Conservation (phyloP, 75 land plant genomes). For the Larix kaempferi region DNA sequence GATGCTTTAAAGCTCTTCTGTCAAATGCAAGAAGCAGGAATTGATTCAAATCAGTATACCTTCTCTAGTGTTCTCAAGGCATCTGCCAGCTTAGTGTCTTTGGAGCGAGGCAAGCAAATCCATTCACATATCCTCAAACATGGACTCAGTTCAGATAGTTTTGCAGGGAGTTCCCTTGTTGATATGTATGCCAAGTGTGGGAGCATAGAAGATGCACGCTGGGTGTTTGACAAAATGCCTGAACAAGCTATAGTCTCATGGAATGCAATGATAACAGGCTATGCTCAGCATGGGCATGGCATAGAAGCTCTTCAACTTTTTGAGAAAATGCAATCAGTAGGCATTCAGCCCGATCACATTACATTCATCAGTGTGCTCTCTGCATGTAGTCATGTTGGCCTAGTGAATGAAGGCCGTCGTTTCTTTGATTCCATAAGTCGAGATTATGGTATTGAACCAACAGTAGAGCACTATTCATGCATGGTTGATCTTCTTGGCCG, state of each 20-base stretch:
- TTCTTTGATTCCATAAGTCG: not conserved
- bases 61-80: not conserved
- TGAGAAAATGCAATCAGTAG: slow-evolving; percentile 14
- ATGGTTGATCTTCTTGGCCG: slow-evolving; percentile 4
- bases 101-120: slow-evolving; percentile 10
- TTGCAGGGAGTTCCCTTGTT: slow-evolving; percentile 47
- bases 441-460: not conserved
- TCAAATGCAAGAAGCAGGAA: slow-evolving; percentile 1
- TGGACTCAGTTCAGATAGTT: slow-evolving; percentile 17
- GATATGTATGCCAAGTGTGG: slow-evolving; percentile 53
- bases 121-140: slow-evolving; percentile 29
- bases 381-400: not conserved
- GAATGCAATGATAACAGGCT: slow-evolving; percentile 60
- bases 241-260: slow-evolving; percentile 41
- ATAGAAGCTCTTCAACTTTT: slow-evolving; percentile 27
- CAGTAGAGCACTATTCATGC: not conserved
- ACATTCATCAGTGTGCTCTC: not conserved
- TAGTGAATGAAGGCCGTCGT: not conserved
- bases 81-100: no score
- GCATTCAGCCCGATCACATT: not conserved
- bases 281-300: slow-evolving; percentile 38
- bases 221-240: slow-evolving; percentile 47
- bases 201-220: slow-evolving; percentile 23
- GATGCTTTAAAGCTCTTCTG: slow-evolving; percentile 2
- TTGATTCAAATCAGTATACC: not conserved